These are phyloP conservation scores for Emydomyces testavorans DNA, from an alignment of 2,329 filamentous ascomycete species.

Conservation along the genomic window DNA sequence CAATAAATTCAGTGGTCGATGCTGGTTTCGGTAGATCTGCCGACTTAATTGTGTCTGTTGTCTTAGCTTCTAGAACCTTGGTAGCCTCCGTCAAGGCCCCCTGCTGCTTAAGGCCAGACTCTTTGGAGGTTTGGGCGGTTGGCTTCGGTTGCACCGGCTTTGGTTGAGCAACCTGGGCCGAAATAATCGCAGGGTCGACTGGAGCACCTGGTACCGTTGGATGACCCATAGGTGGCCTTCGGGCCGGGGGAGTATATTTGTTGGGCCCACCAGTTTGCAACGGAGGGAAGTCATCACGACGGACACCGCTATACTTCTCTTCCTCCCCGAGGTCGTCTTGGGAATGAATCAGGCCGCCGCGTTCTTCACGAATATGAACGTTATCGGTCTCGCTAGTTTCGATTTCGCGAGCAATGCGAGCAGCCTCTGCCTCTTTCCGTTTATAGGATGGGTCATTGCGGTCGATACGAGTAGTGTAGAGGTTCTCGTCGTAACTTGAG, in stretches of 20 bases:
- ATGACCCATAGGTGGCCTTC: slow-evolving; percentile 64
- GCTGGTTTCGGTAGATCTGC: slow-evolving; percentile 17
- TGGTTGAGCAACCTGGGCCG: slow-evolving; percentile 54
- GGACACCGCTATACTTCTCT: slow-evolving; percentile 92
- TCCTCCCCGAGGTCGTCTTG: slow-evolving; percentile 66
- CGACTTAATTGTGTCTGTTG: slow-evolving; percentile 18
- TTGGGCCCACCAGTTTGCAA: slow-evolving; percentile 49
- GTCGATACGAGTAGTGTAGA: slow-evolving; percentile 88
- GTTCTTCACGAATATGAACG: slow-evolving; percentile 79
- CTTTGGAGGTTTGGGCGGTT: not conserved
- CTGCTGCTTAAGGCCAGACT: slow-evolving; percentile 1
- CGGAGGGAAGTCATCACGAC: slow-evolving; percentile 58
- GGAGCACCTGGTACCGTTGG: slow-evolving; percentile 65
- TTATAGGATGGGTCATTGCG: slow-evolving; percentile 71
- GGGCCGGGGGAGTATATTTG: slow-evolving; percentile 84
- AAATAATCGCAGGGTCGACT: slow-evolving; percentile 82
- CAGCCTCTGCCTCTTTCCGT: slow-evolving; percentile 64
- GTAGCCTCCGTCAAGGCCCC: not conserved
- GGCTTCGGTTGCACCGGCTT: slow-evolving; percentile 18
- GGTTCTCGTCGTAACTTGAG: slow-evolving; percentile 84
- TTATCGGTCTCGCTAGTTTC: slow-evolving; percentile 63
- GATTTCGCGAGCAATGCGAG: slow-evolving; percentile 79
- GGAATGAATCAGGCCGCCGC: slow-evolving; percentile 55
- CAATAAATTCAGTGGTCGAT: slow-evolving; percentile 20
- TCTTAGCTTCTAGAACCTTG: not conserved